Evolutionary conservation across 257 asterid species (phyloP).

Genomic region (Sherardia arvensis): DNA sequence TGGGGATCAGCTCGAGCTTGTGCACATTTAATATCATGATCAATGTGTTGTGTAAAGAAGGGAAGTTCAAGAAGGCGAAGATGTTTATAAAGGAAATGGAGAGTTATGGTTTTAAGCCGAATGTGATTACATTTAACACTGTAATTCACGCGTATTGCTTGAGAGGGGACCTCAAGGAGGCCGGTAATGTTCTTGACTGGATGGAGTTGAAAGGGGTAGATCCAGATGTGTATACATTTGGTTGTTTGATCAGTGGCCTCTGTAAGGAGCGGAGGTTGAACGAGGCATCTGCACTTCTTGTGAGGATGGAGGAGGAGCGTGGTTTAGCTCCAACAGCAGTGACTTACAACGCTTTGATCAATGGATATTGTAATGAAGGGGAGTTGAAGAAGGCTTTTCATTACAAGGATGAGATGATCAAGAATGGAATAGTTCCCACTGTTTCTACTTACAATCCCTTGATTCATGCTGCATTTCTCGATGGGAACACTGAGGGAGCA

Average conservation of each 20-base stretch:
- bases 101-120: slow-evolving; percentile 37
- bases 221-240: slow-evolving; percentile 42
- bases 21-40: slow-evolving; percentile 42
- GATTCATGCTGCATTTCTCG: slow-evolving; percentile 35
- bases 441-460: slow-evolving; percentile 45
- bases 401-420: slow-evolving; percentile 42
- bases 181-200: slow-evolving; percentile 20
- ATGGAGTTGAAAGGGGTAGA: slow-evolving; percentile 29
- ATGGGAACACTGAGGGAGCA: slow-evolving; percentile 25
- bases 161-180: slow-evolving; percentile 33
- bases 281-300: slow-evolving; percentile 34
- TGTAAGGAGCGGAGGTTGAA: slow-evolving; percentile 27
- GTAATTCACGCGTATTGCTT: slow-evolving; percentile 31
- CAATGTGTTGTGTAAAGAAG: slow-evolving; percentile 47
- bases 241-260: slow-evolving; percentile 33
- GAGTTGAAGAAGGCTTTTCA: slow-evolving; percentile 37
- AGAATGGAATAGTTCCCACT: slow-evolving; percentile 33
- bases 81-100: slow-evolving; percentile 35
- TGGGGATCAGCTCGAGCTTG: slow-evolving; percentile 30
- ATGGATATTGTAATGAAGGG: slow-evolving; percentile 40
- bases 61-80: slow-evolving; percentile 39
- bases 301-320: slow-evolving; percentile 35
- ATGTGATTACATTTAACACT: slow-evolving; percentile 41
- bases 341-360: slow-evolving; percentile 39
- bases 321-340: slow-evolving; percentile 40